Evolutionary conservation across 805 yeast species (phyloP), one percentile per base, ranked within the genome.

Genomic region (Metschnikowia reukaufii): DNA sequence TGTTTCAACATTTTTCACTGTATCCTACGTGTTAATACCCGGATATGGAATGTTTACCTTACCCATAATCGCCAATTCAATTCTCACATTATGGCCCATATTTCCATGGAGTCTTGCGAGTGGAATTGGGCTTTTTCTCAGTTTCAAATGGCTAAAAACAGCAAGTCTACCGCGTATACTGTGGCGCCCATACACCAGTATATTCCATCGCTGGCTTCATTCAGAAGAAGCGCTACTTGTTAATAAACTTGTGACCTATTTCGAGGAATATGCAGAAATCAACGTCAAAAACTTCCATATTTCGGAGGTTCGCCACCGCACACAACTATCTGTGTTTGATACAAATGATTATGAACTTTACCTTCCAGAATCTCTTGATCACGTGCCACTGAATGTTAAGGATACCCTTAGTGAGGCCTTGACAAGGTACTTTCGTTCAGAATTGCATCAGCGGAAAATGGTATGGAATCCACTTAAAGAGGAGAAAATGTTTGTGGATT

Each of bases 231-330:
- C 71, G 6, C 36, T 60, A 4, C 45, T 58, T 7, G 59, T 68
- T 12, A 68, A 70, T 49, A 61, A 63, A 42, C 63, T 73, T 20
- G 59, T 73, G 45, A 63, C 65, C 7, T 67, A 69, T 47, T 73
- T 66, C 44, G 77, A 74, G 51, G 78, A 74, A 57, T 60, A 64
- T 48, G 66, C 65, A 46, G 78, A 74, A 45, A 56, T 70, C 34
- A 74, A 72, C 44, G 58, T 70, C 12, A 58, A 63, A 31, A 73
- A 73, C 48, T 74, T 58, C 50, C 77, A 74, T 54, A 19, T 42
- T 13, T 48, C 52, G 4, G 34, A 31, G 4, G 39, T 45, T 12
- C 42, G 55, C 20, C 32, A 33, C 10, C 39, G 33, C 33, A 15
- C 45, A 3, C 27, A 33, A 9, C 12, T 16, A 13, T 34, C 10